Evolutionary conservation across 768 basidiomycete genomes (phyloP), one percentile per base, ranked within the genome.

Genomic region (Phanerochaete sordida): DNA sequence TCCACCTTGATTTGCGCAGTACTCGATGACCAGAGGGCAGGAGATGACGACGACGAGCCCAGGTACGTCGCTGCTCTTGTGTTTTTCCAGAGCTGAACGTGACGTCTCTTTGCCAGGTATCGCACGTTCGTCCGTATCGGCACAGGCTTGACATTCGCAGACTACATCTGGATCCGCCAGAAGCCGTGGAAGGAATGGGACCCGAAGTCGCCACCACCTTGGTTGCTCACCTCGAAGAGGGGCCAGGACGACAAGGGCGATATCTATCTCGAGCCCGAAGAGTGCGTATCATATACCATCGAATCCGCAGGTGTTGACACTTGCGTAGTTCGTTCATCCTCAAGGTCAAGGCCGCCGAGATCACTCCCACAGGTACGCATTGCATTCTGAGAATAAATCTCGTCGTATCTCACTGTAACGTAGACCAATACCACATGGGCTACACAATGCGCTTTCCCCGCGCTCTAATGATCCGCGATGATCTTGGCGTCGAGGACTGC

Each of bases 391-490:
- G 12, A 4, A 26, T 11, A 27, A 19, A 28, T 21, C 21, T 28
- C n/a, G 27, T 43, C 50, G 5, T 19, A 19, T 11, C 59, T 60
- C 8, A 61, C 53, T 45, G 46, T 49, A 7, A 51, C 64, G 64
- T 61, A 86, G 95, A 93, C 64, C 87, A 86, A 65, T 98, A 93
- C 66, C 89, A 90, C 55, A 71, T 94, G 63, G 90, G 88, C 3
- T 84, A 88, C 62, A 98, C 96, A 0, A 89, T 99, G 85, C 87
- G 97, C 23, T 99, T 99, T 69, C 96, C 97, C 47, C 84, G 95
- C 58, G 93, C 91, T 16, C 66, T 93, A 48, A 69, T 74, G 2
- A 93, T 95, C 61, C 84, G 93, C 24, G 90, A 91, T 52, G 94
- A 97, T 66, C 78, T 92, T 21, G 81, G 71, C 33, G 75, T 85